Percentiles rank a stretch among this genome's conserved stretches.
phyloP scores from a whole-genome alignment of 148 eudicot genomes.

The Silene latifolia region DNA sequence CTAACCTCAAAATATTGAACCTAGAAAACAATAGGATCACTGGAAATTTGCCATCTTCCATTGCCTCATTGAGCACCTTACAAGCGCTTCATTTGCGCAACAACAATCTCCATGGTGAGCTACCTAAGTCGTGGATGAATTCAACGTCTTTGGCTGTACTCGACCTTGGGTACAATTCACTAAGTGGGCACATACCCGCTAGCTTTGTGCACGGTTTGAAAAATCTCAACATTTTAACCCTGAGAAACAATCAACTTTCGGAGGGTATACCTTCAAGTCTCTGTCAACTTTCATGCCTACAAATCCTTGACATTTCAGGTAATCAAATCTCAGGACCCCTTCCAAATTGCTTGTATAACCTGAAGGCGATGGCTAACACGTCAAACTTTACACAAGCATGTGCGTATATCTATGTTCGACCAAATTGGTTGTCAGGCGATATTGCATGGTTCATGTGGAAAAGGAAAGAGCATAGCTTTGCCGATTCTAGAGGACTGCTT shows the following conservation, averaged over 20 bases:
- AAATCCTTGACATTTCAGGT: conserved; percentile 16
- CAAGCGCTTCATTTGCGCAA: too few species aligned
- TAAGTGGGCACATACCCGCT: conserved; percentile 1
- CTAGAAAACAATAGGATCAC: too few species aligned
- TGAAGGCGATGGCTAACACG: conserved; percentile 2
- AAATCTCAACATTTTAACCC: conserved; percentile 13
- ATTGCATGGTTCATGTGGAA: conserved; percentile 16
- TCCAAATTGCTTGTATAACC: conserved; percentile 12
- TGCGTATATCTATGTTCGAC: background rate
- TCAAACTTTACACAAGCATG: background rate
- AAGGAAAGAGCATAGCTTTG: conserved; percentile 8
- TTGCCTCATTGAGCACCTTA: too few species aligned
- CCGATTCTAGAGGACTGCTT: background rate
- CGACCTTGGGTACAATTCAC: too few species aligned
- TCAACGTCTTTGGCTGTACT: too few species aligned
- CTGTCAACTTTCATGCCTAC: conserved; percentile 6
- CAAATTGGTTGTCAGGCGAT: background rate
- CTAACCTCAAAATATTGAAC: background rate
- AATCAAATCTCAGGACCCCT: conserved; percentile 14
- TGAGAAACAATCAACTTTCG: conserved; percentile 6
- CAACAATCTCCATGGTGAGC: too few species aligned
- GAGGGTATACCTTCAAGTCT: conserved; percentile 15
- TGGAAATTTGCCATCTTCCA: too few species aligned
- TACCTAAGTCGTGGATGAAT: too few species aligned
- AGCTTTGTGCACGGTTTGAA: background rate